Base-by-base conservation (phyloP, 169 alveolate species). In the Cyclospora cayetanensis region DNA sequence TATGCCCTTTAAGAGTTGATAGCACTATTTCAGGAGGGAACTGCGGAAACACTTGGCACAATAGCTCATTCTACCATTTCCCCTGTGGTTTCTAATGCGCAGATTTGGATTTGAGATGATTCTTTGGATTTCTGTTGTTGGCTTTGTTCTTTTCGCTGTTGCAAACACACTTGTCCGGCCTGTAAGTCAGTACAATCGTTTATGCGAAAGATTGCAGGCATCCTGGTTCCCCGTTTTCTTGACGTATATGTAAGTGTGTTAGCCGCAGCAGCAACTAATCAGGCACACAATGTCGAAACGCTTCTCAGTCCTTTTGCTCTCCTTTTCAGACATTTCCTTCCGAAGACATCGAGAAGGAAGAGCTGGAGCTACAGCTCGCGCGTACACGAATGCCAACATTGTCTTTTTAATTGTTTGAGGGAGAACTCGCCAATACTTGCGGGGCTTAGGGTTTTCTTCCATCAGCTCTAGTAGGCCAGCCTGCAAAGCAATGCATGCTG, bases 61-160 rank as follows among this genome's bases (percentile, higher is more conserved):
- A 22, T 46, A 15, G 25, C 1, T 46, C 20, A 46, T 46, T 46
- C 0, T 46, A 15, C 0, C 0, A 22, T 46, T 15, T 15, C 11
- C 25, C 60, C 60, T 22, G 60, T 1, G 25, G 20, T n/a, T 60
- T n/a, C 35, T 76, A 35, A 41, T 79, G 11, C 35, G 86, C 93
- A 94, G 96, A 43, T 90, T 94, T 43, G 96, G 96, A 1, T 94
- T 93, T 74, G 83, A 94, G 41, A 90, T 93, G 94, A 94, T 94
- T 76, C 55, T 94, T 25, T 92, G 93, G 65, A 90, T 93, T 43
- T 91, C 95, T 60, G 86, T 60, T 35, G 90, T 93, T 41, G 96
- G 96, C 37, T 94, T 94, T 43, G 72, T 86, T n/a, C 72, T 94
- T 42, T 70, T 94, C 34, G 85, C 93, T 1, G 82, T 87, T 42